These are phyloP conservation scores for Globisporangium camurandrum DNA, from an alignment of 352 stramenopile genomes.

Conservation along the genomic window DNA sequence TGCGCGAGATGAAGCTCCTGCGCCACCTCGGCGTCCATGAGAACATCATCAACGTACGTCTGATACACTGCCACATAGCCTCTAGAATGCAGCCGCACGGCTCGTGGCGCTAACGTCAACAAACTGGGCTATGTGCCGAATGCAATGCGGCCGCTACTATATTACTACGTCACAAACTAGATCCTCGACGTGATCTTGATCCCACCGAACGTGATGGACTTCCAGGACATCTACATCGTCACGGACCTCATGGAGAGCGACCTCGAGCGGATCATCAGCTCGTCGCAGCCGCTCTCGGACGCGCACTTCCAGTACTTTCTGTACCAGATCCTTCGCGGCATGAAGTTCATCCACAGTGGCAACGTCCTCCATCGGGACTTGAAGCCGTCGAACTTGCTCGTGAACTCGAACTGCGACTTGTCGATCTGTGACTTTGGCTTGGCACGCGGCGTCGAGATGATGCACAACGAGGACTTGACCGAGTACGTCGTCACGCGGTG, in stretches of 20 bases:
- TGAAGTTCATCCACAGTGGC: constrained; percentile 98
- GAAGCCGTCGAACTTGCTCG: constrained; percentile 85
- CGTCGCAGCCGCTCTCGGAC: constrained; percentile 77
- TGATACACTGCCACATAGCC: too few relatives aligned
- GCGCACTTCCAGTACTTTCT: constrained; percentile 88
- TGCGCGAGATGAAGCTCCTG: constrained; percentile 91
- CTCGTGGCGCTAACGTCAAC: too few relatives aligned
- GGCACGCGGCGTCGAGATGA: constrained; percentile 82
- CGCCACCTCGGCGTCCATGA: constrained; percentile 87
- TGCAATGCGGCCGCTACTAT: too few relatives aligned
- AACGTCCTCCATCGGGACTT: constrained; percentile 90
- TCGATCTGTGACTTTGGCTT: constrained; percentile 92
- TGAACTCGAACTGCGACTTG: constrained; percentile 88
- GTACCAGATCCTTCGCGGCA: constrained; percentile 89
- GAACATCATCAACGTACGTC: constrained; percentile 85
- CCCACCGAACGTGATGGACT: constrained; percentile 79
- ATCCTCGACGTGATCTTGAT: constrained; percentile 81
- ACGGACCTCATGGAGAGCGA: constrained; percentile 91
- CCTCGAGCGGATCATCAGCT: constrained; percentile 89
- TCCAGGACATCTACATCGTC: constrained; percentile 89
- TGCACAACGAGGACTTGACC: constrained; percentile 66
- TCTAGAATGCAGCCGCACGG: too few relatives aligned
- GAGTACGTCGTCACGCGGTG: constrained; percentile 91
- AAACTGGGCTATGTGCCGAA: too few relatives aligned
- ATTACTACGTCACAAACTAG: too few relatives aligned